Conservation (phyloP, 2,329 filamentous ascomycete species). For the Fusarium nematophilum region DNA sequence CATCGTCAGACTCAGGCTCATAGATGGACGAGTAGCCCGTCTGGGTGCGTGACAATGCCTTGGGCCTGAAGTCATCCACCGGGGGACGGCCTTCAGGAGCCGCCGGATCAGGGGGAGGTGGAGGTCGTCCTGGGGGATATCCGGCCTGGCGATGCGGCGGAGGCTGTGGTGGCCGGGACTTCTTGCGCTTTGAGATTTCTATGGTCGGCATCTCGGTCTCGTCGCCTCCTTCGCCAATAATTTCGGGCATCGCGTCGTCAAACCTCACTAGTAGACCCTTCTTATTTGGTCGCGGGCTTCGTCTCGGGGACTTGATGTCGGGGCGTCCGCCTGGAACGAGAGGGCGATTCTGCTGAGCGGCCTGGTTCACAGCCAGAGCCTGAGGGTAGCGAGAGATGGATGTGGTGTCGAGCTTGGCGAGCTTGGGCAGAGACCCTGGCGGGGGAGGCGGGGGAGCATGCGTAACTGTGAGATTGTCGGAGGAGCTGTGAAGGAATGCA, state of each 20-base stretch:
- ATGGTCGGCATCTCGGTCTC: constrained; percentile 79
- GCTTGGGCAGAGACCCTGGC: constrained; percentile 57
- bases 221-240: constrained; percentile 93
- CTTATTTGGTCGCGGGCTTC: constrained; percentile 61
- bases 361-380: constrained; percentile 58
- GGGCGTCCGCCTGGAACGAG: constrained; percentile 50
- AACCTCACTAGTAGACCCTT: constrained; percentile 83
- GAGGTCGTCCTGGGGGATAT: constrained; percentile 23
- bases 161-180: constrained; percentile 49
- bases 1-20: constrained; percentile 35
- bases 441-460: constrained; percentile 61
- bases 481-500: constrained; percentile 67
- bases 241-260: constrained; percentile 74
- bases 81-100: constrained; percentile 8
- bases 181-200: constrained; percentile 74
- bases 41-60: constrained; percentile 53
- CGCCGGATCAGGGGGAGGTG: constrained; percentile 22
- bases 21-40: constrained; percentile 46
- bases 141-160: constrained; percentile 39
- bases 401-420: constrained; percentile 67
- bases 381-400: constrained; percentile 67
- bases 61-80: constrained; percentile 63
- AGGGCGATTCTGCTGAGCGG: constrained; percentile 58
- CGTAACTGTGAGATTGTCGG: constrained; percentile 66
- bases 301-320: constrained; percentile 56